phyloP scores from a whole-genome alignment of 768 basidiomycete species.

The Leccinum aurantiacum region DNA sequence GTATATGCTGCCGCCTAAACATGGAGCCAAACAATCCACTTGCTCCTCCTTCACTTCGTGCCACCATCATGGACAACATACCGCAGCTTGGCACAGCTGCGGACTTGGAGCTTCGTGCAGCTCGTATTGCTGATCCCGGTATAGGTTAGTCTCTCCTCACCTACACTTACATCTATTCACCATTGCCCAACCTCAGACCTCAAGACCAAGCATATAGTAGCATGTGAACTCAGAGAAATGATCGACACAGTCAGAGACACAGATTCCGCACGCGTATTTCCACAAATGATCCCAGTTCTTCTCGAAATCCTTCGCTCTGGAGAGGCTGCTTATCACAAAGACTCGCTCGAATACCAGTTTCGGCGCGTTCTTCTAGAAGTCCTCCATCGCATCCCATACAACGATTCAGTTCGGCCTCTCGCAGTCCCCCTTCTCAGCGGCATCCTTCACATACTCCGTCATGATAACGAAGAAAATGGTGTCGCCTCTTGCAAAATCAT shows the following conservation, averaged over 20 bases:
- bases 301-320: constrained; percentile 70
- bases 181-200: constrained; percentile 49
- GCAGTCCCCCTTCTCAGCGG: constrained; percentile 68
- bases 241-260: constrained; percentile 76
- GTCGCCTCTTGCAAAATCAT: constrained; percentile 87
- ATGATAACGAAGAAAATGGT: constrained; percentile 97
- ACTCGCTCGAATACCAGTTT: constrained; percentile 73
- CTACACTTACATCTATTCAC: neutral
- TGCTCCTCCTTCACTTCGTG: constrained; percentile 1
- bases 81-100: constrained; percentile 46
- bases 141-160: constrained; percentile 47
- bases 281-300: constrained; percentile 70
- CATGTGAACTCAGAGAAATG: constrained; percentile 77
- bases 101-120: constrained; percentile 71
- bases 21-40: constrained; percentile 26
- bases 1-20: too few species aligned
- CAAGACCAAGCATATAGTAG: constrained; percentile 66
- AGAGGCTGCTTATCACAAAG: constrained; percentile 65
- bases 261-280: constrained; percentile 68
- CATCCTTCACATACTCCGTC: constrained; percentile 78
- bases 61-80: constrained; percentile 41
- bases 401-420: constrained; percentile 74
- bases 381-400: constrained; percentile 80
- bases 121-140: constrained; percentile 72
- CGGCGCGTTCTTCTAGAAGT: constrained; percentile 88